A percentile compares a stretch with the other conserved stretches of the same genome.
phyloP scores from a whole-genome alignment of 768 basidiomycete species.

The Boletellus ananas region DNA sequence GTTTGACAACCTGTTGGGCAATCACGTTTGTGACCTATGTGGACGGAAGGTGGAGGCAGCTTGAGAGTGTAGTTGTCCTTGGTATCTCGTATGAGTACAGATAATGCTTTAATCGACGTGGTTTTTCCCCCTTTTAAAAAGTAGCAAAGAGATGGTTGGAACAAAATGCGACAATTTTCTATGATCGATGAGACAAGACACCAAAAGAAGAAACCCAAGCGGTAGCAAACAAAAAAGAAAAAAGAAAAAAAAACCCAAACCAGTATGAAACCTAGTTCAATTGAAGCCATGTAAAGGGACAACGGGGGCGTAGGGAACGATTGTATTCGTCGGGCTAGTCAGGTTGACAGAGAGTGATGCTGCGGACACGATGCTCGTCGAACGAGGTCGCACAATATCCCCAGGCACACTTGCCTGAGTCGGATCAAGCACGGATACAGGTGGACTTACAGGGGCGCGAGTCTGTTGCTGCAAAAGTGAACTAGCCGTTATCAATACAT shows the following conservation, averaged over 20 bases:
- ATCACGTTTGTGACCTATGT: slow-evolving; percentile 45
- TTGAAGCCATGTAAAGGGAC: slow-evolving; percentile 27
- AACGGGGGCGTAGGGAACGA: slow-evolving; percentile 23
- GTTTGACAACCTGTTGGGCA: slow-evolving; percentile 47
- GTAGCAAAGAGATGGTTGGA: slow-evolving; percentile 12
- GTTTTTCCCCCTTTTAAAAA: slow-evolving; percentile 22
- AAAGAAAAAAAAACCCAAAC: slow-evolving; percentile 24
- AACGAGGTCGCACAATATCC: slow-evolving; percentile 35
- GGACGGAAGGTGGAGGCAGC: slow-evolving; percentile 29
- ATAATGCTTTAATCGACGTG: slow-evolving; percentile 33
- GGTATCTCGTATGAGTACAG: slow-evolving; percentile 33
- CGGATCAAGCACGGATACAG: slow-evolving; percentile 23
- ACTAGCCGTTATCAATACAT: slow-evolving; percentile 71
- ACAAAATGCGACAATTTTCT: slow-evolving; percentile 25
- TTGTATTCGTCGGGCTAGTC: slow-evolving; percentile 15
- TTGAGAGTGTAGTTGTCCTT: slow-evolving; percentile 20
- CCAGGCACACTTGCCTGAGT: slow-evolving; percentile 23
- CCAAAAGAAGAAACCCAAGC: slow-evolving; percentile 23
- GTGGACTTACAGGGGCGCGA: slow-evolving; percentile 27
- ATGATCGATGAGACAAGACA: slow-evolving; percentile 30
- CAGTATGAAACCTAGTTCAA: slow-evolving; percentile 24
- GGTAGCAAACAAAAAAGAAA: slow-evolving; percentile 11
- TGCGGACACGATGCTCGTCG: slow-evolving; percentile 28
- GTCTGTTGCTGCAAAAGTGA: slow-evolving; percentile 47
- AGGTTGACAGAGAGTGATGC: slow-evolving; percentile 25